These are phyloP conservation scores for Cyclotella atomus DNA, from an alignment of 108 stramenopile genomes.

Conservation along the genomic window DNA sequence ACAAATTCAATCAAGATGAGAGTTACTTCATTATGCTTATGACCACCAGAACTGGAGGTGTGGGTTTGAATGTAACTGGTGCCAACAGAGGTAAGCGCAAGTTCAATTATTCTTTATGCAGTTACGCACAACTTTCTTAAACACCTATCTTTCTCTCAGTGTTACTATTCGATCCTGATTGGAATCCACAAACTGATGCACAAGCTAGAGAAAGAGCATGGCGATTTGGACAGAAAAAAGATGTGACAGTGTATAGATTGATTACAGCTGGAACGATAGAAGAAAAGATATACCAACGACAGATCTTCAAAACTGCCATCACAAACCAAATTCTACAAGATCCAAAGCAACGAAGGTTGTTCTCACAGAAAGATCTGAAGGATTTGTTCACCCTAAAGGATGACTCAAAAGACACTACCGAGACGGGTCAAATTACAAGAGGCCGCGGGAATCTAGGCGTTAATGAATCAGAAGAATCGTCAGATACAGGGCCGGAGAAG, in stretches of 20 bases:
- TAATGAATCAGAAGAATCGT: constrained; percentile 16
- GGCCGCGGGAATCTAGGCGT: constrained; percentile 69
- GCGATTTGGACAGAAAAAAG: constrained; percentile 84
- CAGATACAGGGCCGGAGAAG: constrained; percentile 16
- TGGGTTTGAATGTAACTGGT: constrained; percentile 77
- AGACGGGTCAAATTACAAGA: constrained; percentile 67
- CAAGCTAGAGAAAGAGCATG: constrained; percentile 95
- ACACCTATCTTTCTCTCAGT: constrained; percentile 53
- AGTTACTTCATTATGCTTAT: constrained; percentile 91
- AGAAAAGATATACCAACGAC: constrained; percentile 98
- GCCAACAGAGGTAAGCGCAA: constrained; percentile 74
- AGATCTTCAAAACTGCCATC: constrained; percentile 97
- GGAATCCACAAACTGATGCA: constrained; percentile 96
- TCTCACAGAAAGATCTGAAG: constrained; percentile 85
- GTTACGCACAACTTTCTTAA: constrained; percentile 39
- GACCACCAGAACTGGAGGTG: constrained; percentile 97
- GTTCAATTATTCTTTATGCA: constrained; percentile 85
- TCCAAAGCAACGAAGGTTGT: constrained; percentile 88
- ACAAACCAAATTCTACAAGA: constrained; percentile 92
- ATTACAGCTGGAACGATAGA: constrained; percentile 90
- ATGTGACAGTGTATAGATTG: constrained; percentile 84
- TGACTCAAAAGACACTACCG: constrained; percentile 68
- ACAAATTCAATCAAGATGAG: constrained; percentile 89
- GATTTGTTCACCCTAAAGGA: constrained; percentile 92
- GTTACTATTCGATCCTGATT: constrained; percentile 89